Evolutionary conservation across 2,329 filamentous ascomycete species (phyloP).

Genomic region (Xylaria sp.): DNA sequence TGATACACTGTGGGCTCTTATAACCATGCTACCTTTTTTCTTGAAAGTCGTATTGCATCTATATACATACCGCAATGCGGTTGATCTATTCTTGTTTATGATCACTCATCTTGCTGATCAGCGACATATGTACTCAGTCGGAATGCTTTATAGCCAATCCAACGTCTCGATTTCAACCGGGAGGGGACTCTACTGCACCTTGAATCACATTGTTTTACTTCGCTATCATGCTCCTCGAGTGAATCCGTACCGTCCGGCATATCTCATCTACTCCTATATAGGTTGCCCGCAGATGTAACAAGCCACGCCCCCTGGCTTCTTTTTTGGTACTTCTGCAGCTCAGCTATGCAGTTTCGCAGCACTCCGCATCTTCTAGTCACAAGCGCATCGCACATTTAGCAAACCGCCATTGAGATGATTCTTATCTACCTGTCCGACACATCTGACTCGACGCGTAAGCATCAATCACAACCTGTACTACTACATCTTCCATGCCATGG

Average conservation of each 20-base stretch:
- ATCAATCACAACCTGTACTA: background rate
- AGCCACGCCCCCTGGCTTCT: background rate
- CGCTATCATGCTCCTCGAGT: background rate
- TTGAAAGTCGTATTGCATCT: background rate
- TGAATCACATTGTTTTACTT: background rate
- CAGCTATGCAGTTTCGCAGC: background rate
- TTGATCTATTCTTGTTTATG: background rate
- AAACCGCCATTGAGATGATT: background rate
- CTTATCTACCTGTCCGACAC: background rate
- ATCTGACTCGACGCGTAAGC: background rate
- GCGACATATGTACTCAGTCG: background rate
- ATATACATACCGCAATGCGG: background rate
- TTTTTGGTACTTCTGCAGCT: background rate
- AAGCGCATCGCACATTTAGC: background rate
- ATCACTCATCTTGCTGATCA: background rate
- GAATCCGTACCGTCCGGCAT: background rate
- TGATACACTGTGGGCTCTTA: background rate
- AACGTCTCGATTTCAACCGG: background rate
- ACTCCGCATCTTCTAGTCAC: background rate
- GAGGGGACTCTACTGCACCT: background rate
- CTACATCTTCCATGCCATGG: background rate
- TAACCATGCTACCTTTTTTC: background rate
- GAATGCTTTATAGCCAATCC: background rate
- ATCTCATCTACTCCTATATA: background rate
- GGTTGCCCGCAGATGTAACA: slow-evolving; percentile 1